Evolutionary conservation across 2,329 filamentous ascomycete species (phyloP), one percentile per base, ranked within the genome.

Genomic region (Lachnellula subtilissima): DNA sequence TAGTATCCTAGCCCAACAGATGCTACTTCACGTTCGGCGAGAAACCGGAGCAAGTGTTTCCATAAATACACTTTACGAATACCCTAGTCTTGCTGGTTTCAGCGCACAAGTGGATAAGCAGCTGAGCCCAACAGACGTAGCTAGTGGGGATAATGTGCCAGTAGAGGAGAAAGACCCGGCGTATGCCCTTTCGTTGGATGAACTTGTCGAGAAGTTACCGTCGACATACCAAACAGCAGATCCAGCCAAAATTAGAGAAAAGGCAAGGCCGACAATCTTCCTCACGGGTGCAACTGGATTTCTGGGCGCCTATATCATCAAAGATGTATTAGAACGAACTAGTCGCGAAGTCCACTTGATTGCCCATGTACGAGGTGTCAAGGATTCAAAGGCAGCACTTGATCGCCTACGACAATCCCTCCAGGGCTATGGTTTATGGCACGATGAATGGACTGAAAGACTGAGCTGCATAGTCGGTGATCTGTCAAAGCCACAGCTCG

Each of bases 221-320:
- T 58, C 66, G 22, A 72, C 67, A 56, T 77, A 72, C 52, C 72
- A 71, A 59, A 66, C 67, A 1, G 69, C 69, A 5, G 62, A 70
- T 48, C 48, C 66, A 23, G 56, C 63, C n/a, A 65, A 71, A n/a
- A 14, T 48, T 14, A 14, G 45, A 25, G 58, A 62, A 3, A 46
- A 66, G 14, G 62, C 70, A 12, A 64, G 71, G 60, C 58, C 72
- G 55, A 91, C 86, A 0, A 78, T 94, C 11, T 88, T 97, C 71
- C 74, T 97, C 5, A 97, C 92, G 2, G 91, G 93, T 45, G 91
- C 89, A 4, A 97, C 92, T 5, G 92, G 92, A 2, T 97, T 97
- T 76, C 73, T 97, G 19, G 92, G 92, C 28, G 82, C 89, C 0
- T 95, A 91, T 67, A 76, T 97, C 11, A 75, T 95, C 35, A 81